Conservation (phyloP, 2,329 filamentous ascomycete species). For the Aspergillus chevalieri region DNA sequence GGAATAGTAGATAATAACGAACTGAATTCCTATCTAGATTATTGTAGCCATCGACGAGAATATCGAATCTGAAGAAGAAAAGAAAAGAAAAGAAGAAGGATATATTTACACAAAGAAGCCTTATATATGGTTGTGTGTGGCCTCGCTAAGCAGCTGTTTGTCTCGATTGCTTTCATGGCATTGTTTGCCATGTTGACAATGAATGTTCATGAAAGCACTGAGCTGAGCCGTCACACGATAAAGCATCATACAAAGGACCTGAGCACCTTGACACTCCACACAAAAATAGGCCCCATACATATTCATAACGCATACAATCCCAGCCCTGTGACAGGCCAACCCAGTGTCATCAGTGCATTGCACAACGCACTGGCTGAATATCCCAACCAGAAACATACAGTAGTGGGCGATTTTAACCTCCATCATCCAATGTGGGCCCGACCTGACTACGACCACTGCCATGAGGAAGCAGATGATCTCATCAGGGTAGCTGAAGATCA, state of each 20-base stretch:
- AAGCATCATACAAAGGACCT: slow-evolving; percentile 13
- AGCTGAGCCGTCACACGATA: too few species aligned
- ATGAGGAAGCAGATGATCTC: slow-evolving; percentile 1
- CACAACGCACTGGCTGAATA: not conserved
- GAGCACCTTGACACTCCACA: slow-evolving; percentile 6
- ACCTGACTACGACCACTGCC: not conserved
- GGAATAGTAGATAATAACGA: too few species aligned
- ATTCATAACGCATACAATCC: slow-evolving; percentile 19
- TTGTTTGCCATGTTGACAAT: too few species aligned
- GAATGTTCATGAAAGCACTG: too few species aligned
- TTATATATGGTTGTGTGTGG: too few species aligned
- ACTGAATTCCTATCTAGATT: too few species aligned
- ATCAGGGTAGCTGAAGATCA: not conserved
- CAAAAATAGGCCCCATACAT: not conserved
- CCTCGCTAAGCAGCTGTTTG: too few species aligned
- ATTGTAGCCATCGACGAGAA: too few species aligned
- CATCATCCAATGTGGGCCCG: slow-evolving; percentile 4
- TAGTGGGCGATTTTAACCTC: slow-evolving; percentile 7
- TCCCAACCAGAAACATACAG: not conserved
- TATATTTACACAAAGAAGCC: too few species aligned
- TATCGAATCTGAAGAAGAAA: too few species aligned
- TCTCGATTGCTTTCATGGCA: too few species aligned
- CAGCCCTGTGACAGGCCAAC: not conserved
- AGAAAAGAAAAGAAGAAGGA: too few species aligned
- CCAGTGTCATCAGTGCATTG: not conserved